Base-by-base conservation (phyloP, 75 land plant species). In the Cunninghamia lanceolata region DNA sequence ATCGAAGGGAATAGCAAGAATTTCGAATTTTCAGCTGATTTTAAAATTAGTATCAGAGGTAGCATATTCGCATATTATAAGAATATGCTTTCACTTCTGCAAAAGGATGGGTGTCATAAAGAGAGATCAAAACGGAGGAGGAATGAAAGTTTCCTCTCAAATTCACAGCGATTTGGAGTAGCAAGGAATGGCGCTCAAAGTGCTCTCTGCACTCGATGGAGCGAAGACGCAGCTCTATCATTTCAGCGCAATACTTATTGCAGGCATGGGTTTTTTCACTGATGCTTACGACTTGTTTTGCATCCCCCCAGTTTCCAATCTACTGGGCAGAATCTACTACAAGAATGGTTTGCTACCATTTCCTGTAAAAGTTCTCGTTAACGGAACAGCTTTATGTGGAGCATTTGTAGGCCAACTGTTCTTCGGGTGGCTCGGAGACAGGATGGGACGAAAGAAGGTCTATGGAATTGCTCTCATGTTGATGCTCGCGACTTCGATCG, bases 211-310 rank as follows among this genome's bases (percentile, higher is more conserved):
- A 34, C 36, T 73, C 0, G 75, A 73, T 38, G 36, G 28, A 11
- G 75, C 75, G 13, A 10, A 13, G 34, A 73, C n/a, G 53, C 86
- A 85, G 71, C 71, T 35, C 40, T 90, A 89, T 34, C 90, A 89
- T 70, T 83, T 89, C 71, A 84, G 42, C 36, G 85, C 90, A 76
- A 84, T 89, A 25, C 35, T 89, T 45, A 88, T 89, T 6, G 87
- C 90, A 0, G 90, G 90, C 53, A 89, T 89, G 90, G 90, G 90
- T 3, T 89, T 89, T 15, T 89, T 89, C 89, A 88, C 90, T 0
- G 90, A 88, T 9, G 90, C 90, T 2, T 88, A 89, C 47, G 86
- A 89, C 39, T 68, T 89, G 7, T 89, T 89, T 30, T 88, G 90
- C 90, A 88, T 89, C 2, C 71, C 90, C 9, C 36, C 90, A 5